Base-by-base conservation (phyloP, 2,329 filamentous ascomycete species). In the Pseudogymnoascus sp. region DNA sequence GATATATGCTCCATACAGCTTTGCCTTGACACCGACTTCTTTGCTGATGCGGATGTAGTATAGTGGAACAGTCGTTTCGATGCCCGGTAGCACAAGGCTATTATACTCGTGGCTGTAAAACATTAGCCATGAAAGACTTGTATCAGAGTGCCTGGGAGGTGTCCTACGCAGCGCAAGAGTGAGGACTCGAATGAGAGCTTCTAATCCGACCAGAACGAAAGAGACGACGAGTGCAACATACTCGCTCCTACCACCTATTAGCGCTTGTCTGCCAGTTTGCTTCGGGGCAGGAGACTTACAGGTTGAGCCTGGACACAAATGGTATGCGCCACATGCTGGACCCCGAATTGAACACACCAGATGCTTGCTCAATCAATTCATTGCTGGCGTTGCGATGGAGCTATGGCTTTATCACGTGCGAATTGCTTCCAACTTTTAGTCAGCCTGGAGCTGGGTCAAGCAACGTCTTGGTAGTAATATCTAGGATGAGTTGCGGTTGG, bases 211-310 rank as follows among this genome's bases (percentile, higher is more conserved):
- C 37, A 99, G 83, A 60, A 90, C 70, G 70, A 97, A 89, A 6
- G 93, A 97, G 61, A 86, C 85, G 54, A 94, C 76, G 44, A 99
- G 84, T 39, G 92, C 91, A 65, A 95, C 76, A 77, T 97, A 97
- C 77, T 99, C 92, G 74, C 82, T 82, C 74, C 89, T 92, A 63
- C 61, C 47, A 29, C 29, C 13, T 54, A 35, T 59, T 17, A 59
- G 33, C 21, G 57, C 47, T 21, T 26, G 15, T 41, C 21, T 21
- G 8, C 13, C 57, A 17, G 5, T 26, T 41, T n/a, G 6, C 17
- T n/a, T n/a, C 33, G 13, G n/a, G 11, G 5, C 10, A 54, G 15
- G 11, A 54, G 47, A 33, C 47, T 17, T 54, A 47, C 31, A 61
- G 59, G 24, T 41, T 59, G 41, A 39, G 36, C 60, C 41, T 10